Evolutionary conservation across 2,329 filamentous ascomycete genomes (phyloP).

Genomic region (Clarireedia hainanense): DNA sequence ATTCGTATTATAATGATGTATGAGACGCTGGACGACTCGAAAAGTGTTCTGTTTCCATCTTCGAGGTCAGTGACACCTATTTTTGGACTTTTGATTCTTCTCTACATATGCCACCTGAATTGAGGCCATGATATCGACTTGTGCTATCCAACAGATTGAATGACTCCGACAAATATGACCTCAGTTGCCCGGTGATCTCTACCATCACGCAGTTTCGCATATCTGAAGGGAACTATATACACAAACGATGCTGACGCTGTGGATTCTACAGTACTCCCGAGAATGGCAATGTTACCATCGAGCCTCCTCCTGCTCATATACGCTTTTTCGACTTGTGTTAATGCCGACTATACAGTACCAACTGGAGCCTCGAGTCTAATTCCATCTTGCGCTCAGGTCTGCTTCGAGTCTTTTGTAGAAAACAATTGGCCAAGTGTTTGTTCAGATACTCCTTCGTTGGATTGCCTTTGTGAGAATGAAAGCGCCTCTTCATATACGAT

Average conservation of each 20-base stretch:
- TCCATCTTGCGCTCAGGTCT: constrained; percentile 47
- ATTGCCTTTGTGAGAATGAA: constrained; percentile 55
- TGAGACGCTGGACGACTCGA: constrained; percentile 29
- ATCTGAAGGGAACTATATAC: constrained; percentile 3
- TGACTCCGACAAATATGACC: constrained; percentile 3
- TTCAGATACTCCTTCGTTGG: constrained; percentile 42
- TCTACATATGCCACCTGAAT: constrained; percentile 4
- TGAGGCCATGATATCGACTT: neutral
- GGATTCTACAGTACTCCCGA: constrained; percentile 17
- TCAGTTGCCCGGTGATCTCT: constrained; percentile 1
- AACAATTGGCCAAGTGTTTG: constrained; percentile 50
- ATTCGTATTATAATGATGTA: constrained; percentile 27
- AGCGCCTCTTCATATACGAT: constrained; percentile 58
- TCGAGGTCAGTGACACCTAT: constrained; percentile 23
- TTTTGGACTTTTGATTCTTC: neutral
- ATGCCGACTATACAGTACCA: constrained; percentile 18
- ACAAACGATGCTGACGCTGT: constrained; percentile 17
- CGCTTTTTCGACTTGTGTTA: constrained; percentile 16
- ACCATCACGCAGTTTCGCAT: neutral
- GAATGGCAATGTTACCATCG: constrained; percentile 28
- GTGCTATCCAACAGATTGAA: constrained; percentile 1
- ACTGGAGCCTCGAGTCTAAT: constrained; percentile 25
- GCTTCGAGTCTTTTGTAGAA: constrained; percentile 55
- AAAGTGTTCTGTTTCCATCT: constrained; percentile 19
- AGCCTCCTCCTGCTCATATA: constrained; percentile 25